These are phyloP conservation scores for Leucocoprinus birnbaumii DNA, from an alignment of 768 basidiomycete species.

Conservation along the genomic window DNA sequence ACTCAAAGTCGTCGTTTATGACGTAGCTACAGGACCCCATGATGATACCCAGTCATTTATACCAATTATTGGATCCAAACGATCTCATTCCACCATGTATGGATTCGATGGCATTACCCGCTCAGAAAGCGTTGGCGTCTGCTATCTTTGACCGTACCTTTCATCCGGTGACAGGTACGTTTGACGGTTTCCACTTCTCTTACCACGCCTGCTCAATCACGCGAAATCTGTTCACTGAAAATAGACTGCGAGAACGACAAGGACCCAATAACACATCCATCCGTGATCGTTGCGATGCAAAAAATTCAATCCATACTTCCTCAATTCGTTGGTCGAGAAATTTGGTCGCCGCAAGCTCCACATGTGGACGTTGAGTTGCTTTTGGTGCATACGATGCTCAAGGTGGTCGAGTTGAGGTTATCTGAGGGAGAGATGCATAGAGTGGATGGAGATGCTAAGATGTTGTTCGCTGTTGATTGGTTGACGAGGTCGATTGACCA, in stretches of 20 bases:
- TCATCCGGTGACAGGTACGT: conserved; percentile 22
- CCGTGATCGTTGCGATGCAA: conserved; percentile 42
- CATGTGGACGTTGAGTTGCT: conserved; percentile 40
- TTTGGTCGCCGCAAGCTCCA: conserved; percentile 28
- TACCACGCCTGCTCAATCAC: background rate
- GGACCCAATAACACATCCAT: conserved; percentile 36
- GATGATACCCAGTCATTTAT: conserved; percentile 18
- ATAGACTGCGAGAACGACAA: conserved; percentile 1
- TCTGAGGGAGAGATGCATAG: conserved; percentile 4
- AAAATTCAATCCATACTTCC: conserved; percentile 39
- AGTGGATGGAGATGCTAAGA: conserved; percentile 20
- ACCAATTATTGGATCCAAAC: conserved; percentile 24
- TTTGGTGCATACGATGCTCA: conserved; percentile 45
- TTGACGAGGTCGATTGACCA: conserved; percentile 43
- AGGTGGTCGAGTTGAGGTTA: conserved; percentile 41
- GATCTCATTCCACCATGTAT: conserved; percentile 21
- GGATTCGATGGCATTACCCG: conserved; percentile 22
- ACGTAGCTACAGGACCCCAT: conserved; percentile 6
- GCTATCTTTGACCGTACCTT: conserved; percentile 53
- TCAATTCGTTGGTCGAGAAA: conserved; percentile 31
- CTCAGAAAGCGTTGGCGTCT: conserved; percentile 49
- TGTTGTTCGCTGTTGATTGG: conserved; percentile 40
- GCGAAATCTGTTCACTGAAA: background rate
- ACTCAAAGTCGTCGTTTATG: background rate
- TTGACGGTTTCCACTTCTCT: background rate